Base-by-base conservation (phyloP, 2,329 filamentous ascomycete species). In the Paraphaeosphaeria sporulosa region DNA sequence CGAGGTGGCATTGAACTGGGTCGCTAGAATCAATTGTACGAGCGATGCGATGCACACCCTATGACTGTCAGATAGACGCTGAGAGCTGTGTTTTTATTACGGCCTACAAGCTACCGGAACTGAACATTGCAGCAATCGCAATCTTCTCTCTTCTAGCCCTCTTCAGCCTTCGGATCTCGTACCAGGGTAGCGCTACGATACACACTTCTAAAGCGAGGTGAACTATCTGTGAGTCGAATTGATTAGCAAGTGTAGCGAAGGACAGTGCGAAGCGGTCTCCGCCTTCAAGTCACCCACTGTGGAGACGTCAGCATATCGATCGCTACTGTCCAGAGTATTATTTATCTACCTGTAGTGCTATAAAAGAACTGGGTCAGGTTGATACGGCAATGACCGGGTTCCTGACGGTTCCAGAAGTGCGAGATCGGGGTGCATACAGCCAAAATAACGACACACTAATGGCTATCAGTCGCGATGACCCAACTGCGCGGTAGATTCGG, bases 1-100 rank as follows among this genome's bases (percentile, higher is more conserved):
- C 10, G 55, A 46, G 4, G 38, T 52, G 10, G 55, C 46, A 27
- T 58, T 23, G 5, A 58, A 40, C 12, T 46, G n/a, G 25, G 40
- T 46, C 13, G 55, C 47, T 6, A 52, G 40, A 34, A 58, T 27
- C n/a, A 58, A 15, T 19, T 58, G 55, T 8, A 58, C 40, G 10
- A 52, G 13, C 23, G 55, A 51, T 27, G 48, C 55, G 2, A 52
- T 15, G 19, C 55, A 58, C 19, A 58, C 55, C 17, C 55, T 57
- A 9, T 17, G 3, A 19, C 40, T 12, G 23, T 57, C 25, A 57
- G 34, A 2, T 12, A 15, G 25, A 13, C 6, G 15, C 5, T 4
- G 17, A 3, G 1, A n/a, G 43, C 27, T 19, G 6, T 2, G 30
- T 2, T 1, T 54, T 17, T 15, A 23, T 25, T 25, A n/a, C 30